Conservation (phyloP, 495 filamentous ascomycete species). For the Aspergillus diversus region DNA sequence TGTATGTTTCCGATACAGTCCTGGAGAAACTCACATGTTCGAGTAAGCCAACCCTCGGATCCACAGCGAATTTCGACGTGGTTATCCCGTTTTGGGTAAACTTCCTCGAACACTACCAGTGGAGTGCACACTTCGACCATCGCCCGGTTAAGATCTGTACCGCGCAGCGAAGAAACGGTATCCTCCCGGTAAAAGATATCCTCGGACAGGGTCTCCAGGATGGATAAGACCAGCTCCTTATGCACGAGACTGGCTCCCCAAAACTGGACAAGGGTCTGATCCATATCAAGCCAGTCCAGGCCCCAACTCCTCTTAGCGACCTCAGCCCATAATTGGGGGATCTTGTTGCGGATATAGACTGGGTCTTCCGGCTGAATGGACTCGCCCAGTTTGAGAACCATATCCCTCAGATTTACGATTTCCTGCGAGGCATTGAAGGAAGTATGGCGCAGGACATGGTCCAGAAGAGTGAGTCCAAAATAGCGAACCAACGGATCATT, state of each 20-base stretch:
- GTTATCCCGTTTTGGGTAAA: slow-evolving; percentile 69
- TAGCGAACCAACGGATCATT: slow-evolving; percentile 84
- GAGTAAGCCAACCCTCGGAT: slow-evolving; percentile 82
- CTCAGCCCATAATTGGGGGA: slow-evolving; percentile 94
- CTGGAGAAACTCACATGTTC: slow-evolving; percentile 73
- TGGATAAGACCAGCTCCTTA: slow-evolving; percentile 77
- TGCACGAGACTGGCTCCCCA: slow-evolving; percentile 77
- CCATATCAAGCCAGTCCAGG: slow-evolving; percentile 92
- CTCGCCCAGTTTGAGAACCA: slow-evolving; percentile 79
- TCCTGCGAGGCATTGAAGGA: slow-evolving; percentile 72
- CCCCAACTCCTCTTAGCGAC: slow-evolving; percentile 92
- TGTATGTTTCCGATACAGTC: slow-evolving; percentile 70
- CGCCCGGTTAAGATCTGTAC: slow-evolving; percentile 79
- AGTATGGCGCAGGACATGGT: slow-evolving; percentile 81
- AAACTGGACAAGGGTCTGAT: slow-evolving; percentile 74
- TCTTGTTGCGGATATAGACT: slow-evolving; percentile 85
- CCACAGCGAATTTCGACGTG: slow-evolving; percentile 68
- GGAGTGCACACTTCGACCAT: slow-evolving; percentile 94
- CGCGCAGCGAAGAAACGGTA: slow-evolving; percentile 77
- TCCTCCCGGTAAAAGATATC: slow-evolving; percentile 93
- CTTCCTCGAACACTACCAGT: slow-evolving; percentile 68
- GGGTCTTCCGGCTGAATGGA: slow-evolving; percentile 74
- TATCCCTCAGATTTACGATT: slow-evolving; percentile 63
- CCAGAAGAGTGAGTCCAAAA: slow-evolving; percentile 88
- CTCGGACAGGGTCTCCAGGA: slow-evolving; percentile 92